phyloP scores from a whole-genome alignment of 768 basidiomycete species.

The Phallus indusiatus region DNA sequence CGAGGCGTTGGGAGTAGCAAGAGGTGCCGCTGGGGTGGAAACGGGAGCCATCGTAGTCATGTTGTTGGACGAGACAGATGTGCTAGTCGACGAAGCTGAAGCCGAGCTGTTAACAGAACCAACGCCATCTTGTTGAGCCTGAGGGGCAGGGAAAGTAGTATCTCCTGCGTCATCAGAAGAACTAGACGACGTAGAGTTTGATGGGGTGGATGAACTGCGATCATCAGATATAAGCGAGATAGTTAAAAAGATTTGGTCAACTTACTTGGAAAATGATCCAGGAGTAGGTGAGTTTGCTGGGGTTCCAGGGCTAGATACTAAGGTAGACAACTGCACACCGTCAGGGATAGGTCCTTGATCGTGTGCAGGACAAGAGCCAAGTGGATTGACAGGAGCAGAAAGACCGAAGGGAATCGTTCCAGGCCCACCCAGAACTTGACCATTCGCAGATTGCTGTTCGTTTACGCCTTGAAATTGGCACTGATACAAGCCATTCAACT shows the following conservation, averaged over 20 bases:
- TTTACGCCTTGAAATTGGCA: slow-evolving; percentile 46
- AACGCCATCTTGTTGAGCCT: background rate
- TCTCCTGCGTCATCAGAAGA: background rate
- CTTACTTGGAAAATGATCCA: background rate
- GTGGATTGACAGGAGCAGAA: slow-evolving; percentile 29
- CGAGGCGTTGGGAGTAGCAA: slow-evolving; percentile 20
- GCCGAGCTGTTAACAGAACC: too few relatives aligned
- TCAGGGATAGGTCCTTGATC: slow-evolving; percentile 39
- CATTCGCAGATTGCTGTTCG: slow-evolving; percentile 35
- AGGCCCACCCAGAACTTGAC: slow-evolving; percentile 28
- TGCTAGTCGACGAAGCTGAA: too few relatives aligned
- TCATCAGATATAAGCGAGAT: background rate
- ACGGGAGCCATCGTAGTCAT: background rate
- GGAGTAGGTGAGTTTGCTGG: background rate
- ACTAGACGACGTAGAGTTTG: slow-evolving; percentile 10
- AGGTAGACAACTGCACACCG: slow-evolving; percentile 33
- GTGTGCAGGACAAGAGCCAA: slow-evolving; percentile 44
- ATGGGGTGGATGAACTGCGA: slow-evolving; percentile 10
- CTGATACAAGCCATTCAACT: slow-evolving; percentile 48
- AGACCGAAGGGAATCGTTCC: slow-evolving; percentile 49
- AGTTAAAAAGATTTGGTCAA: background rate
- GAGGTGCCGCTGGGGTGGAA: slow-evolving; percentile 8
- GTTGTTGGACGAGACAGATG: too few relatives aligned
- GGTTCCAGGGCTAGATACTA: slow-evolving; percentile 27
- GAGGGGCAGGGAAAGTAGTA: background rate